Evolutionary conservation across 1,284 basidiomycete genomes (phyloP), one percentile per base, ranked within the genome.

Genomic region (Baeospora myosura): DNA sequence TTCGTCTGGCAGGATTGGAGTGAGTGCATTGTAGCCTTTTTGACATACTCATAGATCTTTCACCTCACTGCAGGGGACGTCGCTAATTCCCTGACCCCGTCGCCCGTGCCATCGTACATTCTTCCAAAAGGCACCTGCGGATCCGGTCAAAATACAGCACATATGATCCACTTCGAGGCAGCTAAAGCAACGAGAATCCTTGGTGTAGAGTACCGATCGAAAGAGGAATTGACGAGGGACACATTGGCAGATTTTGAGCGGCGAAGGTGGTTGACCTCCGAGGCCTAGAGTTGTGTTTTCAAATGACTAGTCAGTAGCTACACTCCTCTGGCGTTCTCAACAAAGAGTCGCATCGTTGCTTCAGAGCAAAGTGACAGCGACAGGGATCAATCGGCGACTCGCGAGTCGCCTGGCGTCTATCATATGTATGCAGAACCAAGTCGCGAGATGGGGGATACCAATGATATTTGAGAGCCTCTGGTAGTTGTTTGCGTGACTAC

Each of bases 231-330:
- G 5, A 60, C 64, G 22, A 52, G 50, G 21, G 73, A 70, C 45
- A 68, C 61, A 5, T 49, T 71, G 23, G 63, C 54, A 21, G 63
- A 70, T 45, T 66, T 66, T 46, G 61, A 62, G 50, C 52, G 48
- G 22, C 56, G 63, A 28, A 66, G 69, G 1, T 71, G 69, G 67
- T 62, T n/a, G n/a, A n/a, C n/a, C n/a, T n/a, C n/a, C n/a, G n/a
- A n/a, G n/a, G n/a, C n/a, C n/a, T n/a, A n/a, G n/a, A n/a, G n/a
- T n/a, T n/a, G n/a, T n/a, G n/a, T n/a, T n/a, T n/a, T n/a, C n/a
- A n/a, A n/a, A n/a, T n/a, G n/a, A n/a, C n/a, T n/a, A n/a, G n/a
- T n/a, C n/a, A n/a, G n/a, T n/a, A n/a, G n/a, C n/a, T n/a, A n/a
- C n/a, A n/a, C n/a, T n/a, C n/a, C n/a, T n/a, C n/a, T n/a, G n/a